Percentiles rank a stretch among this genome's conserved stretches.
Conservation (phyloP, 352 stramenopile species). For the Pythium biforme region DNA sequence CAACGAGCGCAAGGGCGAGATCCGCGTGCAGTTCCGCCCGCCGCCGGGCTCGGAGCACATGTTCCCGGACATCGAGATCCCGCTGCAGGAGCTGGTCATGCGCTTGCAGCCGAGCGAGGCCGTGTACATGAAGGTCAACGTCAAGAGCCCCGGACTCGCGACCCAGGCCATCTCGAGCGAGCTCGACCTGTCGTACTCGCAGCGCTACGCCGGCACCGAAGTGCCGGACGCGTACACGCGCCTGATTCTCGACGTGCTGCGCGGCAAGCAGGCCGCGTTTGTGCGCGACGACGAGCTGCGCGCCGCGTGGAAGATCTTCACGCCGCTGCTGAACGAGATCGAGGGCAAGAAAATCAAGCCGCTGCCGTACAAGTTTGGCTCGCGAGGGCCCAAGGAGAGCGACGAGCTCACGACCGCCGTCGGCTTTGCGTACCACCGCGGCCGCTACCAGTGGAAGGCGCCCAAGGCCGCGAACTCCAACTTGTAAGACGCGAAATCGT, state of each 20-base stretch:
- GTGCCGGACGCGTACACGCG: constrained; percentile 98
- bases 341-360: constrained; percentile 91
- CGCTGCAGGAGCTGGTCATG: constrained; percentile 96
- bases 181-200: constrained; percentile 95
- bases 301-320: constrained; percentile 98
- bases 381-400: constrained; percentile 90
- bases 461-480: constrained; percentile 40
- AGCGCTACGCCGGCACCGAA: constrained; percentile 81
- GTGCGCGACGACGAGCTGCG: constrained; percentile 97
- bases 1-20: constrained; percentile 97
- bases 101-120: constrained; percentile 95
- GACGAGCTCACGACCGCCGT: constrained; percentile 72
- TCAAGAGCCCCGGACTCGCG: constrained; percentile 94
- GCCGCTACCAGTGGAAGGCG: constrained; percentile 69
- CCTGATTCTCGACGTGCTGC: constrained; percentile 97
- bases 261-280: constrained; percentile 95
- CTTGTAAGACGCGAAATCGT: too few species aligned
- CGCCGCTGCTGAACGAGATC: constrained; percentile 96
- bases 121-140: constrained; percentile 97
- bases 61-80: constrained; percentile 88
- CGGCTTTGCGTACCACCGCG: constrained; percentile 79
- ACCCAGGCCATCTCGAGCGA: constrained; percentile 93
- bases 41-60: constrained; percentile 88
- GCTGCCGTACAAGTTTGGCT: constrained; percentile 93
- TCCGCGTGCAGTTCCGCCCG: constrained; percentile 96